Percentiles rank a stretch among this genome's conserved stretches.
Conservation (phyloP, 768 basidiomycete genomes). For the Lactarius hatsudake region DNA sequence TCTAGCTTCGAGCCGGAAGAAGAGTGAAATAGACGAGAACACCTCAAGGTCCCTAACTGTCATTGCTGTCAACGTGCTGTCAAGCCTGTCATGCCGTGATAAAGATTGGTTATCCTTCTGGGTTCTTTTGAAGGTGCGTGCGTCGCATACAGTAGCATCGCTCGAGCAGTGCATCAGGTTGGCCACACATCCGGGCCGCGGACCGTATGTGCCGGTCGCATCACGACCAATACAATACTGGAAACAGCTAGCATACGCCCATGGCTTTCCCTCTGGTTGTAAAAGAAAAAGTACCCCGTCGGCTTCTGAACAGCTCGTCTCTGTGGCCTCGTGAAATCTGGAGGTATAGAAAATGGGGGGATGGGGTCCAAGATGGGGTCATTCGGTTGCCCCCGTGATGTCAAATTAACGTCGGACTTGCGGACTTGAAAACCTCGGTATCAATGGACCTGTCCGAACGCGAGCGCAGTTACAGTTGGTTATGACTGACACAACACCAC, state of each 20-base stretch:
- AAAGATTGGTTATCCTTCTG: neutral
- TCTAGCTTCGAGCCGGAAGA: neutral
- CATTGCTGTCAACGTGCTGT: neutral
- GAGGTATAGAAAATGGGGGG: slow-evolving; percentile 1
- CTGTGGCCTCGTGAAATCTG: neutral
- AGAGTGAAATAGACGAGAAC: neutral
- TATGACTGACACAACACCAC: too few species aligned
- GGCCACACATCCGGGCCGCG: neutral
- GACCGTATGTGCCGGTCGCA: neutral
- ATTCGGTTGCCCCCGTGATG: slow-evolving; percentile 4
- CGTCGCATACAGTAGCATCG: too few species aligned
- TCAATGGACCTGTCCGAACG: neutral
- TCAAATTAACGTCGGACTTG: slow-evolving; percentile 7
- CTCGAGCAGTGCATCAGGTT: too few species aligned
- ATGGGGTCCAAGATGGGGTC: neutral
- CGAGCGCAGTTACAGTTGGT: neutral
- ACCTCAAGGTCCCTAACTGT: neutral
- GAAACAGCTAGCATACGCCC: neutral
- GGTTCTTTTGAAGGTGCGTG: neutral
- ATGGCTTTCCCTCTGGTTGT: neutral
- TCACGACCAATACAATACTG: neutral
- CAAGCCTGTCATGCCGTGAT: neutral
- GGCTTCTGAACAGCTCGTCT: neutral
- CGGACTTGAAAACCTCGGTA: slow-evolving; percentile 11
- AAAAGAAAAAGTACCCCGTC: neutral